Base-by-base conservation (phyloP, 2,329 filamentous ascomycete species). In the Fusarium pseudograminearum region DNA sequence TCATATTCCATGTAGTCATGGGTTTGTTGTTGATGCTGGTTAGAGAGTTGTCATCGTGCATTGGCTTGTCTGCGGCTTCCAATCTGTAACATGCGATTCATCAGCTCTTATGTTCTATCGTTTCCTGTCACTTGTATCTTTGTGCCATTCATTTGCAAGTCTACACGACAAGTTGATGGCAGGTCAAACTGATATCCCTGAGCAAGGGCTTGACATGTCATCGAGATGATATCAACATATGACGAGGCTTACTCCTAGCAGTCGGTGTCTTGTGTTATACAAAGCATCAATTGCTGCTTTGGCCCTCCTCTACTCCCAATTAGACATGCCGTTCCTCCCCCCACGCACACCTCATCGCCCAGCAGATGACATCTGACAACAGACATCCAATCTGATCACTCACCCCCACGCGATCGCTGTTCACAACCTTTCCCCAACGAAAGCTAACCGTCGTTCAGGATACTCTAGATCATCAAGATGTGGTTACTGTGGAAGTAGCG, bases 381-480 rank as follows among this genome's bases (percentile, higher is more conserved):
- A 46, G 24, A 57, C 45, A 26, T 50, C 28, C 36, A 42, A 61
- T 58, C 41, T 47, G 61, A 58, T 61, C 51, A 46, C 30, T 44
- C 20, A 74, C 71, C 74, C 71, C 68, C 74, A 74, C 69, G 57
- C 68, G 51, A 52, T 55, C 65, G 44, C 58, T 44, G 53, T 56
- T 60, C 38, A 22, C 38, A 46, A 55, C 44, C 57, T 46, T 40
- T 20, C 41, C 61, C 59, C 48, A 66, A 52, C 51, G 42, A 56
- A 59, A 53, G 55, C 71, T 73, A 63, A 73, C 70, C 44, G 28
- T 58, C 31, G 34, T 50, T 52, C 58, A 87, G 85, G 85, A 42
- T 87, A 87, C 73, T 83, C 80, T 64, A 84, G 82, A 61, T 86
- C 85, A 36, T 81, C 83, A 45, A 83, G 78, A 71, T 87, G 85